phyloP scores from a whole-genome alignment of 2,329 filamentous ascomycete genomes.

The Botryotinia calthae region DNA sequence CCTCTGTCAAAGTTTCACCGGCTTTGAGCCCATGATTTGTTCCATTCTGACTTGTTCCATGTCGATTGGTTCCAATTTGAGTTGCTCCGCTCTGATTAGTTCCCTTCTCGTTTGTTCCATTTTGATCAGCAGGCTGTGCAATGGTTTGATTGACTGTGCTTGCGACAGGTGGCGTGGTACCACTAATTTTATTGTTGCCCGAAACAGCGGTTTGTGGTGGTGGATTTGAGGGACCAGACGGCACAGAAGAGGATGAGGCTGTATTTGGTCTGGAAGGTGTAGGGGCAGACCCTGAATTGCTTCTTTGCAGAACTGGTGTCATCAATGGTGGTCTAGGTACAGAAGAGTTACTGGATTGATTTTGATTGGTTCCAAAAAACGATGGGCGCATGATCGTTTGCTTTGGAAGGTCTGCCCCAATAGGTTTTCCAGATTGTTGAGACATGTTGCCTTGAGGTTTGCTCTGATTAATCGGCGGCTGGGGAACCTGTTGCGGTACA shows the following conservation, averaged over 20 bases:
- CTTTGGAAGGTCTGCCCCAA: slow-evolving; percentile 27
- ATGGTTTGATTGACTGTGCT: background rate
- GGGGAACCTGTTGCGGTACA: slow-evolving; percentile 22
- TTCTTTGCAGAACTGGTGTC: slow-evolving; percentile 29
- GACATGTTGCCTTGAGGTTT: slow-evolving; percentile 26
- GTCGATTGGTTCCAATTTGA: background rate
- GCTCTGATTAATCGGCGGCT: slow-evolving; percentile 27
- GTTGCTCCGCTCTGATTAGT: background rate
- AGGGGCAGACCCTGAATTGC: slow-evolving; percentile 30
- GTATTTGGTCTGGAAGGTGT: slow-evolving; percentile 25
- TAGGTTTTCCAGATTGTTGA: slow-evolving; percentile 26
- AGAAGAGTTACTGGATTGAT: slow-evolving; percentile 26
- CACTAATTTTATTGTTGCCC: background rate
- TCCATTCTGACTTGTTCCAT: background rate
- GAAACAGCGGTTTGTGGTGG: slow-evolving; percentile 18
- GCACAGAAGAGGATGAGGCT: slow-evolving; percentile 30
- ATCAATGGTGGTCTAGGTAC: slow-evolving; percentile 37
- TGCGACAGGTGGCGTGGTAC: background rate
- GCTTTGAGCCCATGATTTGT: slow-evolving; percentile 6
- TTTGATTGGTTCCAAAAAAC: slow-evolving; percentile 32
- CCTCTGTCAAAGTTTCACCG: slow-evolving; percentile 13
- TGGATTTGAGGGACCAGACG: slow-evolving; percentile 13
- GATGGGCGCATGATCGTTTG: slow-evolving; percentile 34
- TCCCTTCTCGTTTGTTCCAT: background rate
- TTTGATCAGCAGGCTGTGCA: slow-evolving; percentile 12